Evolutionary conservation across 352 stramenopile genomes (phyloP).

Genomic region (Globisporangium sylvaticum): DNA sequence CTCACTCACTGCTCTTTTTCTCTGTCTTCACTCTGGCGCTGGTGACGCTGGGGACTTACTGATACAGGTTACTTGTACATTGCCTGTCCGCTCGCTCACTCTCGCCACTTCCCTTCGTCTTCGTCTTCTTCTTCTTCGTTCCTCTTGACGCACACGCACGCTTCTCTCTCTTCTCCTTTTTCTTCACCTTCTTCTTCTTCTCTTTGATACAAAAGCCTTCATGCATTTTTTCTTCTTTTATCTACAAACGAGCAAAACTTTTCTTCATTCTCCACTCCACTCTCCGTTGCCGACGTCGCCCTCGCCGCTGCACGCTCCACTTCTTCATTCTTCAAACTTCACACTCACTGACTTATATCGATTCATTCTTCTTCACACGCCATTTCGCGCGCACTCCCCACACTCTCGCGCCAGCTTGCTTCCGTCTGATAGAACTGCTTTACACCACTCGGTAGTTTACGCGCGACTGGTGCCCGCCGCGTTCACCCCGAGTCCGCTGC

Average conservation of each 20-base stretch:
- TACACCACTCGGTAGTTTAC: conserved; percentile 14
- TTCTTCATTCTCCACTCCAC: conserved; percentile 9
- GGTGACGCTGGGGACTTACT: conserved; percentile 43
- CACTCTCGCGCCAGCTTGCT: conserved; percentile 2
- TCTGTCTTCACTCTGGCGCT: conserved; percentile 16
- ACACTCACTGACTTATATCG: conserved; percentile 14
- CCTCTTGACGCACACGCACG: conserved; percentile 7
- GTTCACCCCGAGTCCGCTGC: conserved; percentile 40
- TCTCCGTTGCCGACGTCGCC: background rate
- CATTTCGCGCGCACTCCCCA: background rate
- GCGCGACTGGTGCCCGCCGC: conserved; percentile 35
- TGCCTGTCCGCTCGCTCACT: conserved; percentile 23
- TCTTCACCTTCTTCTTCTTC: conserved; percentile 24
- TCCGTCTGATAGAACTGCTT: conserved; percentile 1
- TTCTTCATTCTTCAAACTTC: conserved; percentile 23
- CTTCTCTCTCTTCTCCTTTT: conserved; percentile 14
- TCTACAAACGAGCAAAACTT: conserved; percentile 72
- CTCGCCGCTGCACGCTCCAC: conserved; percentile 7
- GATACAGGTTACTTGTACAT: conserved; percentile 66
- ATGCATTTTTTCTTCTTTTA: conserved; percentile 54
- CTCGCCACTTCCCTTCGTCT: conserved; percentile 20
- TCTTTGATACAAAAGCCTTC: conserved; percentile 52
- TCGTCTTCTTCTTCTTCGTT: conserved; percentile 13
- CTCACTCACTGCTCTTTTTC: background rate
- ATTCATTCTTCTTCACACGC: conserved; percentile 15